Conservation (phyloP, 768 basidiomycete genomes). For the Boletus pseudopeckii region DNA sequence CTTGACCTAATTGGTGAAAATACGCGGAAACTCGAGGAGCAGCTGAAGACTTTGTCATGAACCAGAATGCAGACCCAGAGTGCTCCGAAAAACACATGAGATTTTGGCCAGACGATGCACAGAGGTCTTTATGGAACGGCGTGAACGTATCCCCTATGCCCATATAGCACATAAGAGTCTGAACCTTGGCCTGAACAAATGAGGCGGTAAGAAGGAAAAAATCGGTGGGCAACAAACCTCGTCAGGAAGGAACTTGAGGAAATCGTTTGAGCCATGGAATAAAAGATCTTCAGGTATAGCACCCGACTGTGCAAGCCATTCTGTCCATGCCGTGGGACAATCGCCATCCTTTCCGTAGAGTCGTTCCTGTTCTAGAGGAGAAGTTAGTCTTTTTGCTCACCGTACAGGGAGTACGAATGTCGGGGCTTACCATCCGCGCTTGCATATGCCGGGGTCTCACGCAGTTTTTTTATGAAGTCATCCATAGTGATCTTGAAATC, state of each 20-base stretch:
- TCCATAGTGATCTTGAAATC: slow-evolving; percentile 51
- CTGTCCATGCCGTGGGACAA: slow-evolving; percentile 63
- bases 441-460: slow-evolving; percentile 33
- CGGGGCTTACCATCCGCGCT: slow-evolving; percentile 36
- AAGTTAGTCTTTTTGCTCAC: background rate
- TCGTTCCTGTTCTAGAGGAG: slow-evolving; percentile 48
- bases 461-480: slow-evolving; percentile 51
- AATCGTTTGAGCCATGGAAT: slow-evolving; percentile 53
- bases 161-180: slow-evolving; percentile 84
- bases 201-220: background rate
- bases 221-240: slow-evolving; percentile 36
- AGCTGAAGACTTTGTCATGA: slow-evolving; percentile 69
- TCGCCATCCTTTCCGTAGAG: slow-evolving; percentile 76
- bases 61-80: slow-evolving; percentile 76
- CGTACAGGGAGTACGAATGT: background rate
- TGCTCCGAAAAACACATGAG: slow-evolving; percentile 81
- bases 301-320: slow-evolving; percentile 49
- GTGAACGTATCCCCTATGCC: slow-evolving; percentile 83
- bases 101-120: slow-evolving; percentile 82
- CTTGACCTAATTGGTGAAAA: slow-evolving; percentile 45
- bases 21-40: slow-evolving; percentile 54
- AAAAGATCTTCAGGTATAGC: slow-evolving; percentile 53
- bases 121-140: slow-evolving; percentile 81
- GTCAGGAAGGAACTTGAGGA: slow-evolving; percentile 53
- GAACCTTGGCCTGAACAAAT: slow-evolving; percentile 50